Percentiles rank a stretch among this genome's conserved stretches.
phyloP scores from a whole-genome alignment of 805 yeast species.

The Groenewaldozyma tartarivorans region DNA sequence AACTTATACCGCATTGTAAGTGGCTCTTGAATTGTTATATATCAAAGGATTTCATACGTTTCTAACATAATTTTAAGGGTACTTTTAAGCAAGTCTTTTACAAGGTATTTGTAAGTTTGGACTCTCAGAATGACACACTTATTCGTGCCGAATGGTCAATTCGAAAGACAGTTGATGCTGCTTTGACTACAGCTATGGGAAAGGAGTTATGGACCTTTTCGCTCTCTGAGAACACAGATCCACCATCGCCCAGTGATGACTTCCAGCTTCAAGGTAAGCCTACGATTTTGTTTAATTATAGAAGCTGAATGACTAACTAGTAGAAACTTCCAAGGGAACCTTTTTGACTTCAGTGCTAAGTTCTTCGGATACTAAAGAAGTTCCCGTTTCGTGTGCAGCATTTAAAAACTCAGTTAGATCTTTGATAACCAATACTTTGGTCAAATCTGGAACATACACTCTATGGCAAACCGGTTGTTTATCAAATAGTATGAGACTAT shows the following conservation, averaged over 20 bases:
- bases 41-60: not conserved
- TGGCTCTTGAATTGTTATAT: not conserved
- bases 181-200: slow-evolving; percentile 14
- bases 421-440: slow-evolving; percentile 14
- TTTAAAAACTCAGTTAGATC: slow-evolving; percentile 15
- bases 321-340: slow-evolving; percentile 21
- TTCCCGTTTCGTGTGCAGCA: slow-evolving; percentile 18
- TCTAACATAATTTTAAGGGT: slow-evolving; percentile 1
- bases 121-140: slow-evolving; percentile 8
- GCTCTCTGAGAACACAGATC: slow-evolving; percentile 5
- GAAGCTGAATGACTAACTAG: not conserved
- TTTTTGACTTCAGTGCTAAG: slow-evolving; percentile 19
- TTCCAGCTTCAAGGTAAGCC: slow-evolving; percentile 12
- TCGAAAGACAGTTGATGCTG: slow-evolving; percentile 12
- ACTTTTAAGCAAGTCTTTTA: slow-evolving; percentile 16
- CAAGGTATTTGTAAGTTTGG: slow-evolving; percentile 16
- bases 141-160: slow-evolving; percentile 20
- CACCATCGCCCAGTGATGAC: slow-evolving; percentile 14
- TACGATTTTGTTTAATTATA: not conserved
- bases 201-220: slow-evolving; percentile 25
- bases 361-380: slow-evolving; percentile 4
- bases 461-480: slow-evolving; percentile 14
- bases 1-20: slow-evolving; percentile 2
- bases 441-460: slow-evolving; percentile 5
- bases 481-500: slow-evolving; percentile 8